These are phyloP conservation scores for Pseudoscleropodium purum DNA, from an alignment of 225 moss, liverwort and hornwort species.

Conservation along the genomic window DNA sequence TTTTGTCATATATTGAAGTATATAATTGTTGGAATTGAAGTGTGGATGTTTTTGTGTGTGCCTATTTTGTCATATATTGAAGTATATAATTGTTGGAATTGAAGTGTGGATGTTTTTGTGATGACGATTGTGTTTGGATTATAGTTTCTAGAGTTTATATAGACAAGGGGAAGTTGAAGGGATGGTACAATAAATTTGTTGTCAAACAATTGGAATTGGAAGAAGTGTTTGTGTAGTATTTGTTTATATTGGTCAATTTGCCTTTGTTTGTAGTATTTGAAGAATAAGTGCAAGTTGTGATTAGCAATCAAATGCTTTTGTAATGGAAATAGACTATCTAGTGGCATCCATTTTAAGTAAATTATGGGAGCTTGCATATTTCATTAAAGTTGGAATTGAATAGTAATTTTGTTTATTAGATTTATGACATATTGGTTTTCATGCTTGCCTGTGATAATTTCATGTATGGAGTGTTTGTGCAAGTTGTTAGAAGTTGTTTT, in stretches of 20 bases:
- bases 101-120: too few relatives aligned
- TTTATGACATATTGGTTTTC: neutral
- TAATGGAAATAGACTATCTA: neutral
- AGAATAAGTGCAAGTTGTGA: neutral
- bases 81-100: neutral
- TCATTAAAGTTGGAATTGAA: neutral
- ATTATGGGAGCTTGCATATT: neutral
- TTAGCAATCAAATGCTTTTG: neutral
- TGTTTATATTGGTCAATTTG: accelerated
- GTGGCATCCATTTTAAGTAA: neutral
- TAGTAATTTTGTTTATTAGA: neutral
- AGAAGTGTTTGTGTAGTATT: neutral
- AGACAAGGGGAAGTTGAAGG: neutral
- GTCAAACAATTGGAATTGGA: accelerated
- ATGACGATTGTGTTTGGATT: neutral
- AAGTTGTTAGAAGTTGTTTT: neutral
- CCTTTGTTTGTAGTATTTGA: neutral
- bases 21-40: neutral
- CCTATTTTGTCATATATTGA: neutral
- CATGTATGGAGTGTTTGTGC: too few relatives aligned
- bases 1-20: neutral
- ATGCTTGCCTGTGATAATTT: neutral
- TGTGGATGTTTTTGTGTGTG: too few relatives aligned
- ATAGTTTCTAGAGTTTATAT: neutral
- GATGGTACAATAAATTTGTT: neutral